Base-by-base conservation (phyloP, 2,329 filamentous ascomycete species). In the Tolypocladium cylindrosporum region DNA sequence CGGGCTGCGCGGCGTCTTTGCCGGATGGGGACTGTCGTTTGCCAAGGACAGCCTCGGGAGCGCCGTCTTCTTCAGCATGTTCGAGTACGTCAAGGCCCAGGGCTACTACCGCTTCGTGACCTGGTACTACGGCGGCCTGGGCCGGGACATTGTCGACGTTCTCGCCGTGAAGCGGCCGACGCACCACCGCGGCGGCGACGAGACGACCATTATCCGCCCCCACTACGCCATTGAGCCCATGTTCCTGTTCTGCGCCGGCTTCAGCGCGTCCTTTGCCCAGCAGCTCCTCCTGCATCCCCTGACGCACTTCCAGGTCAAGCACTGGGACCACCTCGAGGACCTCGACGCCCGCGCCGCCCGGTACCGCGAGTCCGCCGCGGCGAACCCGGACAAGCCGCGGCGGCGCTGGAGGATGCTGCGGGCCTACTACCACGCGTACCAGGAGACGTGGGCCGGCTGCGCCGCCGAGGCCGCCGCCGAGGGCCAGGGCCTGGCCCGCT, bases 1-100 rank as follows among this genome's bases (percentile, higher is more conserved):
- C 59, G 88, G 89, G 0, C 66, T 83, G 5, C 80, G 86, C 8
- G 89, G 88, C 27, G 82, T 91, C 39, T 91, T 90, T 65, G 87
- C 88, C 1, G 88, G 88, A 45, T 91, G 85, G 82, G 78, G 82
- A 0, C 71, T 92, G 2, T 86, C 83, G 0, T 79, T 91, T 45
- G 66, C 85, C 50, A 90, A 90, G 65, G 88, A 91, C 66, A 83
- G 84, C 36, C 70, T 89, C 7, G 88, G 88, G 14, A 84, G 81
- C 56, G 88, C 85, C 41, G 71, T 89, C 21, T 90, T 90, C 77
- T 92, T 92, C 71, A 83, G 81, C 64, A 83, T 82, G 0, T 91
- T 92, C 62, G 89, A 92, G 72, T 89, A 84, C 54, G 75, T 91
- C 66, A 91, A 91, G 69, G 86, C 84, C 13, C 88, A 91, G 68